Evolutionary conservation across 2,329 filamentous ascomycete species (phyloP).

Genomic region (Shiraia sp.): DNA sequence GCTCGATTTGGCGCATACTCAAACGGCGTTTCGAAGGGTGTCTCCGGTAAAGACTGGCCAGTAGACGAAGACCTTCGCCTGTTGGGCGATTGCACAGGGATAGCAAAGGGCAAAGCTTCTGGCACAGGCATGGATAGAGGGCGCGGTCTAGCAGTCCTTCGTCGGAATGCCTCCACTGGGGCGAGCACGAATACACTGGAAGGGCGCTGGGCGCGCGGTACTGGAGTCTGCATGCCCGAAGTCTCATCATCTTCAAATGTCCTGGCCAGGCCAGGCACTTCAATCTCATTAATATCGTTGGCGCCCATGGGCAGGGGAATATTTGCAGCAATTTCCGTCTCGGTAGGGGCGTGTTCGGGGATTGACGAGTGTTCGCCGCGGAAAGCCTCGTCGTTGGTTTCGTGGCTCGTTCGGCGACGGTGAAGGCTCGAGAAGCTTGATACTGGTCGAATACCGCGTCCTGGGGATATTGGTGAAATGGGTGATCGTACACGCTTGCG

Average conservation of each 20-base stretch:
- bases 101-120: constrained; percentile 20
- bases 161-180: constrained; percentile 21
- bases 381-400: constrained; percentile 29
- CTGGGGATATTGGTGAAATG: constrained; percentile 27
- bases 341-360: constrained; percentile 50
- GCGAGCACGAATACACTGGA: constrained; percentile 36
- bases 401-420: constrained; percentile 33
- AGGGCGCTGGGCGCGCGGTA: constrained; percentile 29
- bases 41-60: constrained; percentile 9
- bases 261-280: constrained; percentile 71
- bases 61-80: constrained; percentile 1
- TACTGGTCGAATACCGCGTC: constrained; percentile 26
- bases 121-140: constrained; percentile 39
- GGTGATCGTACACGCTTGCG: constrained; percentile 73
- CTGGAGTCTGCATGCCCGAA: constrained; percentile 29
- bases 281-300: constrained; percentile 77
- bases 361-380: constrained; percentile 27
- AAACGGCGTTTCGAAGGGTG: constrained; percentile 29
- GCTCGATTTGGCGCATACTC: constrained; percentile 23
- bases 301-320: constrained; percentile 71
- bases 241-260: constrained; percentile 60
- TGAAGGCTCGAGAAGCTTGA: constrained; percentile 38
- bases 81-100: constrained; percentile 6
- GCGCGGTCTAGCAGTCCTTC: constrained; percentile 22
- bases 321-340: constrained; percentile 56